Conservation (phyloP, 495 filamentous ascomycete species). For the Podospora tetraspora region DNA sequence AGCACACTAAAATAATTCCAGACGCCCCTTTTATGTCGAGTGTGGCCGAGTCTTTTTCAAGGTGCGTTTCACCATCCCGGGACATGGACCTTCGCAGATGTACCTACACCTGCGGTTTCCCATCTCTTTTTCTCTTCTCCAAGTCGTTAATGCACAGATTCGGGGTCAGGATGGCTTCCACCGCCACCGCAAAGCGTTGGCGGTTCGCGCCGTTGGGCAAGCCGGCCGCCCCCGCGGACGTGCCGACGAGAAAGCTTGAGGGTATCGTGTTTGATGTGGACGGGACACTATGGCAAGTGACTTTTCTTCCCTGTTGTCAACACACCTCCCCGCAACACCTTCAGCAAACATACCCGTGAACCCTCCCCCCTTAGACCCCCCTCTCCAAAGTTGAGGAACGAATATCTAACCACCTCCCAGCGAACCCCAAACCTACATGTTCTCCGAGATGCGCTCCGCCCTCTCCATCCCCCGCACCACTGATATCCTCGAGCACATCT, state of each 20-base stretch:
- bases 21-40: not conserved
- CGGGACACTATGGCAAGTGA: constrained; percentile 79
- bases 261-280: constrained; percentile 95
- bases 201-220: constrained; percentile 27
- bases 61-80: not conserved
- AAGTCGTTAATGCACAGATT: constrained; percentile 26
- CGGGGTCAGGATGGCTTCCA: constrained; percentile 33
- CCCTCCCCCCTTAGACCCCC: no score
- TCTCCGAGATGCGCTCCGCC: constrained; percentile 68
- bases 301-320: not conserved
- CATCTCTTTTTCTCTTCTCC: not conserved
- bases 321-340: not conserved
- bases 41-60: not conserved
- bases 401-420: constrained; percentile 47
- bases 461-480: constrained; percentile 58
- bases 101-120: not conserved
- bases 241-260: constrained; percentile 51
- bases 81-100: not conserved
- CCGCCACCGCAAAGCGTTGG: constrained; percentile 15
- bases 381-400: no score
- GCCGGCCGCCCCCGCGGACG: constrained; percentile 21
- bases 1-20: not conserved
- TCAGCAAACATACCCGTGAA: not conserved
- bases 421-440: constrained; percentile 93
- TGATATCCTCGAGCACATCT: constrained; percentile 88